A percentile compares a stretch with the other conserved stretches of the same genome.
phyloP scores from a whole-genome alignment of 371 early-diverging fungal genomes.

The Apophysomyces sp. region DNA sequence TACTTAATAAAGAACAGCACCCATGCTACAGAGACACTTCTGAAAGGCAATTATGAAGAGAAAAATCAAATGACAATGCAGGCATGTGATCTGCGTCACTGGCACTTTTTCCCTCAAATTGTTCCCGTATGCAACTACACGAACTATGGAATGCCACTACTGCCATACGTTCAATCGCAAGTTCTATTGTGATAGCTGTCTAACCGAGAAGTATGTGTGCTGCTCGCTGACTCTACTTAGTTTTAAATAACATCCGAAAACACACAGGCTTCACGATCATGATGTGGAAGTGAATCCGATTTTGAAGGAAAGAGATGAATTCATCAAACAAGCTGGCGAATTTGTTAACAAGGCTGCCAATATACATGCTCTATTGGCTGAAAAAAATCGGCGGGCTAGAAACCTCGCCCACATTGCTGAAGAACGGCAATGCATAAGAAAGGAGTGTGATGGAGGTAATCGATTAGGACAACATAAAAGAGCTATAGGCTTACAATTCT shows the following conservation, averaged over 20 bases:
- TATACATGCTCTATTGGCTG: conserved; percentile 40
- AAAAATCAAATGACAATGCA: too few species aligned
- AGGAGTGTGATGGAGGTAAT: conserved; percentile 43
- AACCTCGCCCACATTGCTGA: conserved; percentile 26
- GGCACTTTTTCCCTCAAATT: too few species aligned
- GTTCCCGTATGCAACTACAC: too few species aligned
- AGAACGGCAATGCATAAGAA: conserved; percentile 20
- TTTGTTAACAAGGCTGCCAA: conserved; percentile 33
- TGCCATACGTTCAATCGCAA: conserved; percentile 43
- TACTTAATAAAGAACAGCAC: too few species aligned
- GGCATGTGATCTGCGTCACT: too few species aligned
- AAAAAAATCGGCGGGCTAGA: conserved; percentile 37
- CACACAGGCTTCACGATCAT: conserved; percentile 29
- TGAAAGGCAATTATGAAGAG: too few species aligned
- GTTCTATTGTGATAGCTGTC: conserved; percentile 36
- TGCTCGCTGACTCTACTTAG: not conserved
- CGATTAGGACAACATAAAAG: not conserved
- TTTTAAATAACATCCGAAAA: not conserved
- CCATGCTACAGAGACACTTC: too few species aligned
- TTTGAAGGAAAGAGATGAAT: conserved; percentile 36
- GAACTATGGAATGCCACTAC: conserved; percentile 38
- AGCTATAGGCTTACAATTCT: not conserved
- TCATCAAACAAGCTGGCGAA: conserved; percentile 36
- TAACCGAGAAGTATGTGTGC: conserved; percentile 39
- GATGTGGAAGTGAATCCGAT: conserved; percentile 29